phyloP scores from a whole-genome alignment of 768 basidiomycete genomes.

The Kondoa subrosea region DNA sequence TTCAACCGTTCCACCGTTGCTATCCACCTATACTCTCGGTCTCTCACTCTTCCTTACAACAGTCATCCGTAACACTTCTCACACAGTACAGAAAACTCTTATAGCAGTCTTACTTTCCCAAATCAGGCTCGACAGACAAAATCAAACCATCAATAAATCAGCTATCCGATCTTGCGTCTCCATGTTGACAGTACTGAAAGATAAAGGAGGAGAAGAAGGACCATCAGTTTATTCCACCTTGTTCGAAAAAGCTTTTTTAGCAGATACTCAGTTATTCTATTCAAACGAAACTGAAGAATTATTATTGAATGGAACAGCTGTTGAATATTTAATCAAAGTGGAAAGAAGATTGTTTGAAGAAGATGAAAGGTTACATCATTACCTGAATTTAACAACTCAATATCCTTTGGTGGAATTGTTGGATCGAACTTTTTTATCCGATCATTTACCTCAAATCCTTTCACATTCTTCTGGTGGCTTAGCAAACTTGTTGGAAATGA shows the following conservation, averaged over 20 bases:
- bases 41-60: slow-evolving; percentile 67
- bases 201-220: slow-evolving; percentile 33
- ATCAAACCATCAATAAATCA: slow-evolving; percentile 73
- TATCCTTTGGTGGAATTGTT: slow-evolving; percentile 55
- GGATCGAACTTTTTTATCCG: slow-evolving; percentile 55
- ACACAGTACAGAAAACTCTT: slow-evolving; percentile 63
- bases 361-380: slow-evolving; percentile 65
- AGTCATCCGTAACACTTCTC: slow-evolving; percentile 34
- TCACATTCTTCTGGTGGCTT: slow-evolving; percentile 68
- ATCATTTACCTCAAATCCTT: slow-evolving; percentile 59
- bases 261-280: slow-evolving; percentile 65
- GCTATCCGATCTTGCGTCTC: slow-evolving; percentile 65
- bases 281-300: slow-evolving; percentile 52
- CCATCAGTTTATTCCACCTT: slow-evolving; percentile 60
- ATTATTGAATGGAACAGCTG: slow-evolving; percentile 56
- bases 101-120: slow-evolving; percentile 66
- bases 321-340: slow-evolving; percentile 65
- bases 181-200: slow-evolving; percentile 54
- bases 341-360: slow-evolving; percentile 69
- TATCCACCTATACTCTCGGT: slow-evolving; percentile 65
- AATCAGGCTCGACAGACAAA: slow-evolving; percentile 79
- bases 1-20: slow-evolving; percentile 44
- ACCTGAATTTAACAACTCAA: slow-evolving; percentile 60
- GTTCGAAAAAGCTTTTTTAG: slow-evolving; percentile 64
- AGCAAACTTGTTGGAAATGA: slow-evolving; percentile 65